A percentile compares a stretch with the other conserved stretches of the same genome.
Conservation (phyloP, 2,329 filamentous ascomycete species). For the Diaporthe destruens region DNA sequence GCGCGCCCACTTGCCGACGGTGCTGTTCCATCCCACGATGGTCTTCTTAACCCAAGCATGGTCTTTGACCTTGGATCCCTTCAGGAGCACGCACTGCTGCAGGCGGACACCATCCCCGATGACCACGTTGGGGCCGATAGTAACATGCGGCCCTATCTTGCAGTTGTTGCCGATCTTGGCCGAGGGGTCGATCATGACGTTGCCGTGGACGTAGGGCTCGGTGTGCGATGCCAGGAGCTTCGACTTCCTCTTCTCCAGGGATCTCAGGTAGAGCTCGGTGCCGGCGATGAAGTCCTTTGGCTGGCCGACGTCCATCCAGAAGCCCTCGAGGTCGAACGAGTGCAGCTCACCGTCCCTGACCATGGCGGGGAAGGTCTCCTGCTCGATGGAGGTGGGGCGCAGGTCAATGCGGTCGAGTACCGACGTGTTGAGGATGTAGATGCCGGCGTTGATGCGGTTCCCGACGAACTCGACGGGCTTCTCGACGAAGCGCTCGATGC, state of each 20-base stretch:
- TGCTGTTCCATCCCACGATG: constrained; percentile 98
- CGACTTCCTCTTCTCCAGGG: constrained; percentile 88
- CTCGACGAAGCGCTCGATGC: constrained; percentile 99
- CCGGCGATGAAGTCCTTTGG: constrained; percentile 98
- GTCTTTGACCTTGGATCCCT: constrained; percentile 95
- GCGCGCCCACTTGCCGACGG: constrained; percentile 93
- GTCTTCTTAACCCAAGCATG: constrained; percentile 99
- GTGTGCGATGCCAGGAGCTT: constrained; percentile 81
- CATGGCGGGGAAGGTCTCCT: constrained; percentile 98
- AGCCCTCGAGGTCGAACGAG: constrained; percentile 95
- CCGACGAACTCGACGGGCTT: constrained; percentile 99
- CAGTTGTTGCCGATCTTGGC: constrained; percentile 99
- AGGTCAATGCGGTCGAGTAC: constrained; percentile 93
- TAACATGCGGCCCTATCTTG: constrained; percentile 97
- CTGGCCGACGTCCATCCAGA: constrained; percentile 99
- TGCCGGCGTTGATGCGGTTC: constrained; percentile 98
- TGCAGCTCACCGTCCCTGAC: constrained; percentile 90
- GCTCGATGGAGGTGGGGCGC: constrained; percentile 96
- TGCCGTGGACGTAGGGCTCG: constrained; percentile 88
- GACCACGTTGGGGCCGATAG: constrained; percentile 92
- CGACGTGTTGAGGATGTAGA: constrained; percentile 97
- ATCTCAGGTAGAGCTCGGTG: constrained; percentile 95
- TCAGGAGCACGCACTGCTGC: constrained; percentile 90
- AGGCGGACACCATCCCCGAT: constrained; percentile 94
- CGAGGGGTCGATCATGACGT: constrained; percentile 92